Conservation (phyloP, 176 grass and related monocot species). For the Ananas comosus region DNA sequence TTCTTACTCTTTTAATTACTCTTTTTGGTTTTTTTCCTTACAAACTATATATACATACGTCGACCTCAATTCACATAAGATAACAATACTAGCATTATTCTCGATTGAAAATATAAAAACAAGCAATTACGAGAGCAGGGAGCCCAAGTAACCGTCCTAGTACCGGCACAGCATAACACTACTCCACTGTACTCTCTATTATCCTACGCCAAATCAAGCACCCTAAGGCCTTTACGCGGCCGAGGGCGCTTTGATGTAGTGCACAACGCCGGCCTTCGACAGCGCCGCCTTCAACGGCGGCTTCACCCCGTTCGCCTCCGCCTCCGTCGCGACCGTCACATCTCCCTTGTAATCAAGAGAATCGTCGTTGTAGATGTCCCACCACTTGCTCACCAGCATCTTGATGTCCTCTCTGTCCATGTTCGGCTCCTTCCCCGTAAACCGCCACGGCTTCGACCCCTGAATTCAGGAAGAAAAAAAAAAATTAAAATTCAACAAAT, state of each 20-base stretch:
- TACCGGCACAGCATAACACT: no score
- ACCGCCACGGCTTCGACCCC: slow-evolving; percentile 81
- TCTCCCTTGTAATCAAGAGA: slow-evolving; percentile 41
- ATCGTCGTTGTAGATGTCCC: slow-evolving; percentile 48
- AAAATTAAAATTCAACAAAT: background rate
- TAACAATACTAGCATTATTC: no score
- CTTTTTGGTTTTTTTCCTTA: no score
- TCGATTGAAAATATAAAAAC: no score
- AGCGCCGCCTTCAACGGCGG: slow-evolving; percentile 24
- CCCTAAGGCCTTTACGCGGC: slow-evolving; percentile 27
- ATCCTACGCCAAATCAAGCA: no score
- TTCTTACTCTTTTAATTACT: no score
- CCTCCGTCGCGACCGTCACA: background rate
- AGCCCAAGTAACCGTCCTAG: no score
- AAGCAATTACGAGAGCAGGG: no score
- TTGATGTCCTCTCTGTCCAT: slow-evolving; percentile 68
- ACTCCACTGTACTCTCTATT: no score
- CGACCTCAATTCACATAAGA: no score
- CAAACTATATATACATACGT: no score
- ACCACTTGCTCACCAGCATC: slow-evolving; percentile 54
- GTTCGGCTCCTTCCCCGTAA: slow-evolving; percentile 57
- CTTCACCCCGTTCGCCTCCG: background rate
- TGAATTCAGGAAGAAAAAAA: background rate
- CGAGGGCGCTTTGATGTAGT: slow-evolving; percentile 37
- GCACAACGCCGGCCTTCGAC: slow-evolving; percentile 14